Conservation (phyloP, 2,329 filamentous ascomycete genomes). For the Penicillium psychrosexuale region DNA sequence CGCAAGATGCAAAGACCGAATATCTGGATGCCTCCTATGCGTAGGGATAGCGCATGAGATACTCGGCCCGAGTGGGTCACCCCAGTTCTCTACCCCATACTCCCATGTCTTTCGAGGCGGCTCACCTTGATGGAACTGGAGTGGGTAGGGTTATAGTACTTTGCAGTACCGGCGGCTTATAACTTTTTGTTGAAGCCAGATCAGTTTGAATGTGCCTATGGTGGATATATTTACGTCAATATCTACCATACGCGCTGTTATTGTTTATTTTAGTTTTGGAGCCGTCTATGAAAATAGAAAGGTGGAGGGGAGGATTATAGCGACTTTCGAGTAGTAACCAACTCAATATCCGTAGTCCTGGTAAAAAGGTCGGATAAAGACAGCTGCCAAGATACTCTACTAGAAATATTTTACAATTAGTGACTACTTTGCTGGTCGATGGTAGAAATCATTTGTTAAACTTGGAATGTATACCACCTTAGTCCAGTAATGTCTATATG, state of each 20-base stretch:
- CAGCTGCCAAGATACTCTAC: neutral
- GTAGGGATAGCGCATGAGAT: constrained; percentile 3
- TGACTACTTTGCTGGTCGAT: neutral
- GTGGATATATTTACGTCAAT: neutral
- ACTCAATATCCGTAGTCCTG: neutral
- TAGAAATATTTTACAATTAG: neutral
- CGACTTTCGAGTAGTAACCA: neutral
- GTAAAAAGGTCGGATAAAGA: neutral
- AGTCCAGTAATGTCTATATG: neutral
- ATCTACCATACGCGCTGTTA: neutral
- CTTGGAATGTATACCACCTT: neutral
- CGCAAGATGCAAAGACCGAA: neutral
- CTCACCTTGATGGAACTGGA: constrained; percentile 9
- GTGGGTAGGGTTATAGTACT: neutral
- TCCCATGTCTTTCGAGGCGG: constrained; percentile 10
- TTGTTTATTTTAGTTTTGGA: neutral
- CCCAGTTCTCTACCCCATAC: neutral
- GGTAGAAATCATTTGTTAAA: neutral
- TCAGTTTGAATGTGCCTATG: neutral
- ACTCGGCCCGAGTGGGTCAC: neutral
- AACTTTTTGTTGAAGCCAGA: neutral
- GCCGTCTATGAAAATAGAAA: neutral
- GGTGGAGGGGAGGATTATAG: neutral
- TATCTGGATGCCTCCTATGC: constrained; percentile 5
- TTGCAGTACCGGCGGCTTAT: neutral